A percentile compares a stretch with the other conserved stretches of the same genome.
These are phyloP conservation scores for Candida sakaeoensis DNA, from an alignment of 805 yeast species.

Conservation along the genomic window DNA sequence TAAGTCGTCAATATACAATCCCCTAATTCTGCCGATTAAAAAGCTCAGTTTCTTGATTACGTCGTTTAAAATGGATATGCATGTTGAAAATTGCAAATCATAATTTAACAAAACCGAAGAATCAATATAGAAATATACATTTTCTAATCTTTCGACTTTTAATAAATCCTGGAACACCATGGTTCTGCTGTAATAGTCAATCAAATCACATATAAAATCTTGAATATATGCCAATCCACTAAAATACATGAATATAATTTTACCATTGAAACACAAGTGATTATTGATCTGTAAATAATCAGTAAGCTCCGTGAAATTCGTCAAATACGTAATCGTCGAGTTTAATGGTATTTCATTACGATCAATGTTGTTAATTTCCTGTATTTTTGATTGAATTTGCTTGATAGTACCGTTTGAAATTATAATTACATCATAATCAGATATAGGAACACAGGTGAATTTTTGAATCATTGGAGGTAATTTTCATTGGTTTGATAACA, in stretches of 20 bases:
- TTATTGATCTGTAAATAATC: slow-evolving; percentile 13
- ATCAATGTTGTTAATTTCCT: slow-evolving; percentile 18
- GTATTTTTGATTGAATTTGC: slow-evolving; percentile 26
- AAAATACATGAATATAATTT: slow-evolving; percentile 36
- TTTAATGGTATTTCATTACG: slow-evolving; percentile 19
- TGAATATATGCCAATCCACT: slow-evolving; percentile 31
- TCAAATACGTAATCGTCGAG: slow-evolving; percentile 23
- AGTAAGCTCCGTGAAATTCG: slow-evolving; percentile 19
- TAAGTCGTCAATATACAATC: slow-evolving; percentile 30
- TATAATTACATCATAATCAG: slow-evolving; percentile 30
- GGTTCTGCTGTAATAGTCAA: slow-evolving; percentile 22
- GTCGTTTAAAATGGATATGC: slow-evolving; percentile 31
- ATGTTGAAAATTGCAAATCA: slow-evolving; percentile 17
- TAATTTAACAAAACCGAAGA: slow-evolving; percentile 18
- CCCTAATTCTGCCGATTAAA: slow-evolving; percentile 30
- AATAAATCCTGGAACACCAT: background rate
- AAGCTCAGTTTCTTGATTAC: slow-evolving; percentile 30
- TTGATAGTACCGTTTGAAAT: slow-evolving; percentile 31
- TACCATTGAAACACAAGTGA: slow-evolving; percentile 18
- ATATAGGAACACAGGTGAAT: slow-evolving; percentile 29
- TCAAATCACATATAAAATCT: slow-evolving; percentile 24
- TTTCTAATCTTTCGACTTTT: slow-evolving; percentile 15
- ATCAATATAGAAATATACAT: slow-evolving; percentile 33
- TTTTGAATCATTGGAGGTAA: slow-evolving; percentile 29
- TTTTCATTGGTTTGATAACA: slow-evolving; percentile 24